Conservation (phyloP, 2,329 filamentous ascomycete genomes). For the Fusarium sp. region DNA sequence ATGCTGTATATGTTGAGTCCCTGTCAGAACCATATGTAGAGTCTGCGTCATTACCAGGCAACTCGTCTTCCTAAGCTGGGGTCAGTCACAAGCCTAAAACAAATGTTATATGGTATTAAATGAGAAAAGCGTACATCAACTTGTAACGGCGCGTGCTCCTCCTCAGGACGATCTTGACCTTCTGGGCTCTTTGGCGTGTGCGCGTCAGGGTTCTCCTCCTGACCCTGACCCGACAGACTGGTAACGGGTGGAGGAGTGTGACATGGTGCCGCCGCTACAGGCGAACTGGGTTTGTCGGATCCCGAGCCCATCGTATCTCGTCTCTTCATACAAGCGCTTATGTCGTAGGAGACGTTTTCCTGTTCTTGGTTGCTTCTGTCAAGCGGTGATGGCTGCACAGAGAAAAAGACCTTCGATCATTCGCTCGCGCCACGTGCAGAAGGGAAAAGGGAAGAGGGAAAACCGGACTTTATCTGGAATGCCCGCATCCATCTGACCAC, state of each 20-base stretch:
- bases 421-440: no score
- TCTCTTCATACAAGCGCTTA: not conserved
- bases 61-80: conserved; percentile 26
- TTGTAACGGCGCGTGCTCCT: conserved; percentile 30
- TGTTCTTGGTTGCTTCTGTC: not conserved
- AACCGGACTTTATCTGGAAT: not conserved
- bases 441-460: not conserved
- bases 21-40: conserved; percentile 54
- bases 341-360: not conserved
- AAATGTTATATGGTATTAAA: not conserved
- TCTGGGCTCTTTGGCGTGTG: conserved; percentile 4
- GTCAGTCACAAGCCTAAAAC: not conserved
- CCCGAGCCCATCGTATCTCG: conserved; percentile 2
- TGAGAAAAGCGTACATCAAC: conserved; percentile 24
- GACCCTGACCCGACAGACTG: conserved; percentile 19
- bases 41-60: conserved; percentile 47
- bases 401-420: not conserved
- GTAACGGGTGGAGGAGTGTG: conserved; percentile 19
- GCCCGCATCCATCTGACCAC: not conserved
- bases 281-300: not conserved
- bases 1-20: conserved; percentile 51
- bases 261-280: not conserved
- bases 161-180: conserved; percentile 1
- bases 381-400: not conserved
- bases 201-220: not conserved